Base-by-base conservation (phyloP, 129 eudicot species). In the Lactuca sativa region DNA sequence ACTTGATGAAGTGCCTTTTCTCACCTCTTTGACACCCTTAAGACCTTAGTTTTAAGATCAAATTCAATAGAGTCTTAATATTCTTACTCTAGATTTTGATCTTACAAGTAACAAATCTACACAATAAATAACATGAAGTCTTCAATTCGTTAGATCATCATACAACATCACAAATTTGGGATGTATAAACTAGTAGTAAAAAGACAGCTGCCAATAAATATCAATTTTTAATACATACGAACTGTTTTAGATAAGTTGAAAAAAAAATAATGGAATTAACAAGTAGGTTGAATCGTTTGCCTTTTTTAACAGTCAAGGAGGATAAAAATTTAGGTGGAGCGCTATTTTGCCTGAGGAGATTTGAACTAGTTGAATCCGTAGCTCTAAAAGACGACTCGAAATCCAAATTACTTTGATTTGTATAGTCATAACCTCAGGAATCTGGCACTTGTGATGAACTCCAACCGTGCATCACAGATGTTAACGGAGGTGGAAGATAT, bases 291-390 rank as follows among this genome's bases (percentile, higher is more conserved):
- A 18, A 30, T 15, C 25, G 55, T 33, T 48, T 84, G 86, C 96
- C 98, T 71, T 81, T 82, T 48, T 74, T 81, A 70, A 18, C 62
- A 4, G 77, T 80, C 75, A 86, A 61, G 56, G 80, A 57, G 21
- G 81, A 69, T 64, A 92, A 67, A 78, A 92, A 85, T 65, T 95
- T 96, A 79, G 95, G 90, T 15, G 92, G 98, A 33, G 95, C 83
- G 66, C 92, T 89, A 66, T 79, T 84, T 44, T 92, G 95, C 58
- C 98, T 74, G 12, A 83, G 40, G 64, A 89, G 89, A 89, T 75
- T 81, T 9, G 87, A 82, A 59, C 64, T 80, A 25, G 47, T 61
- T 34, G 83, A 70, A 55, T 59, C 65, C 38, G 13, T 59, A 37
- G 32, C 56, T 63, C 70, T 52, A 25, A 13, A 64, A 47, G 69